Conservation (phyloP, 2,329 filamentous ascomycete species). For the Periconia sp. region DNA sequence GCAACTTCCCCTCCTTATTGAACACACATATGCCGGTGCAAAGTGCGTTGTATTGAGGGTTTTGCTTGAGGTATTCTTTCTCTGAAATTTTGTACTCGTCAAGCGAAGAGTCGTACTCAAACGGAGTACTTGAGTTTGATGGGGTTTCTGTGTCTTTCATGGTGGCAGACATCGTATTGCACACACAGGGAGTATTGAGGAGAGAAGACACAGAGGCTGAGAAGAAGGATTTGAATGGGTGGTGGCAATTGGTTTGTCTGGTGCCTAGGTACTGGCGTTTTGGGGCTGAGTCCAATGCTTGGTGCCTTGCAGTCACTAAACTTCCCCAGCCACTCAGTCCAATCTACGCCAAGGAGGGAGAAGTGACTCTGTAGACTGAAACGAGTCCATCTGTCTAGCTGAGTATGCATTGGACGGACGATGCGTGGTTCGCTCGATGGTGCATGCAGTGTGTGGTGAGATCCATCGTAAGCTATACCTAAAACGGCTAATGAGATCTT, state of each 20-base stretch:
- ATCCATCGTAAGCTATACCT: too few relatives aligned
- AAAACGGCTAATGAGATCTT: neutral
- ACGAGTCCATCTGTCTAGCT: too few relatives aligned
- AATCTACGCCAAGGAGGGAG: too few relatives aligned
- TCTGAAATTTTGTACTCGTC: slow-evolving; percentile 37
- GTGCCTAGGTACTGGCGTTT: too few relatives aligned
- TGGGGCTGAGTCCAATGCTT: too few relatives aligned
- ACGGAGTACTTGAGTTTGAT: neutral
- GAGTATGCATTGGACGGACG: too few relatives aligned
- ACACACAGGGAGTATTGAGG: neutral
- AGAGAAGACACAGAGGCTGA: neutral
- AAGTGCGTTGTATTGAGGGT: slow-evolving; percentile 34
- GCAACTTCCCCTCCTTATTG: slow-evolving; percentile 35
- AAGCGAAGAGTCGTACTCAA: slow-evolving; percentile 29
- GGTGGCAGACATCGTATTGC: neutral
- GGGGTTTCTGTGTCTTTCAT: neutral
- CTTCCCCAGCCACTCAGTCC: too few relatives aligned
- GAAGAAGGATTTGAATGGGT: neutral
- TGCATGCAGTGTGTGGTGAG: too few relatives aligned
- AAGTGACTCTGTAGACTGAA: too few relatives aligned
- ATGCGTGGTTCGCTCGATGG: too few relatives aligned
- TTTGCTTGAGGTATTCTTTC: slow-evolving; percentile 30
- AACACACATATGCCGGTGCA: slow-evolving; percentile 41
- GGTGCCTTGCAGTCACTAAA: too few relatives aligned
- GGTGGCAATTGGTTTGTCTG: too few relatives aligned